Evolutionary conservation across 805 yeast genomes (phyloP).

Genomic region (Kuraishia molischiana): DNA sequence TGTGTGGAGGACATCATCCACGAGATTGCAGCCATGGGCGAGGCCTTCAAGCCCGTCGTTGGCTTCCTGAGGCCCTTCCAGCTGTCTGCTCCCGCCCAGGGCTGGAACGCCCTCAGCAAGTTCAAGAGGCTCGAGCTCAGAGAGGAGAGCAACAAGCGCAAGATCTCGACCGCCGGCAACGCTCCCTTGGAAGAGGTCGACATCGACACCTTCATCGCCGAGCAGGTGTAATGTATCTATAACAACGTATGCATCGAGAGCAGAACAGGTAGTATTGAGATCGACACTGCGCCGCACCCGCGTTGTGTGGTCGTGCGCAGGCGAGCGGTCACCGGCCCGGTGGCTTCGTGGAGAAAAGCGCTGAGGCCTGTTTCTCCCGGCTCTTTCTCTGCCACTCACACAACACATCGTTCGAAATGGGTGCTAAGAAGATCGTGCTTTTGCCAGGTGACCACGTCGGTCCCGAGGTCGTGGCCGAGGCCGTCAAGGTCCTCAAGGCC

Average conservation of each 20-base stretch:
- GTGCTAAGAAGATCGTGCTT: conserved; percentile 63
- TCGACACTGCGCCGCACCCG: too few species aligned
- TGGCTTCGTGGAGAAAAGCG: too few species aligned
- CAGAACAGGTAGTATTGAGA: too few species aligned
- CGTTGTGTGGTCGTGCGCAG: too few species aligned
- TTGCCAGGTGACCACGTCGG: conserved; percentile 98
- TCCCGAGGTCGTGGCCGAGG: conserved; percentile 80
- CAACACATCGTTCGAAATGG: too few species aligned
- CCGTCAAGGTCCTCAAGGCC: conserved; percentile 79
- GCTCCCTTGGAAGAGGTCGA: conserved; percentile 64
- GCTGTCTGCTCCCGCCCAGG: conserved; percentile 59
- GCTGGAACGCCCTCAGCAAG: conserved; percentile 66
- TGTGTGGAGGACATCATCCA: conserved; percentile 78
- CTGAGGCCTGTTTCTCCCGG: too few species aligned
- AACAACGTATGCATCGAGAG: too few species aligned
- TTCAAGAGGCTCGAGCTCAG: conserved; percentile 52
- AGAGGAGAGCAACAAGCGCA: conserved; percentile 33
- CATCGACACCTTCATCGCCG: conserved; percentile 57
- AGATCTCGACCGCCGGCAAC: conserved; percentile 48
- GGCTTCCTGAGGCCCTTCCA: conserved; percentile 63
- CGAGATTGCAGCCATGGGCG: conserved; percentile 57
- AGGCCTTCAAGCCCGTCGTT: conserved; percentile 47
- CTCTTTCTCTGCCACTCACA: neutral
- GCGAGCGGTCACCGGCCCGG: too few species aligned
- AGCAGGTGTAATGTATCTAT: conserved; percentile 38